These are phyloP conservation scores for Epichloe baconii DNA, from an alignment of 2,329 filamentous ascomycete species.

Conservation along the genomic window DNA sequence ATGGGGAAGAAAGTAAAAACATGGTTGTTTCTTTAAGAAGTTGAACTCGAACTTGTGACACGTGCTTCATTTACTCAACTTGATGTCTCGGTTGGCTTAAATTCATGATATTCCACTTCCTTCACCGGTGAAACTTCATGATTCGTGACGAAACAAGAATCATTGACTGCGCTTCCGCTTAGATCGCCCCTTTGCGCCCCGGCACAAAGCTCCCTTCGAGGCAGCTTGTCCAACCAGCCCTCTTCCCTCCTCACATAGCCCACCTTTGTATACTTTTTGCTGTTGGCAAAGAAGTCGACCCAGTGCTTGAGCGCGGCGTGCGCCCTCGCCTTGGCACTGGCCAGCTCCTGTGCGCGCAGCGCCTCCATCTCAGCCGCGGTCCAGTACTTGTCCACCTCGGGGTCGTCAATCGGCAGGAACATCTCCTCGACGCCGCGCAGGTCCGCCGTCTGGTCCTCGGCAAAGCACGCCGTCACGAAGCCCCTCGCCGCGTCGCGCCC, in stretches of 20 bases:
- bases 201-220: slow-evolving; percentile 54
- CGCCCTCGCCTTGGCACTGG: slow-evolving; percentile 51
- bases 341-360: slow-evolving; percentile 48
- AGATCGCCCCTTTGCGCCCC: slow-evolving; percentile 44
- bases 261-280: slow-evolving; percentile 68
- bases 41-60: too few relatives aligned
- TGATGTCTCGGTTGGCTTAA: too few relatives aligned
- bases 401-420: slow-evolving; percentile 56
- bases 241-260: slow-evolving; percentile 56
- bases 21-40: too few relatives aligned
- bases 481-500: slow-evolving; percentile 77
- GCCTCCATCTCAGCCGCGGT: slow-evolving; percentile 37
- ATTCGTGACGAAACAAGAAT: background rate
- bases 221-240: slow-evolving; percentile 48
- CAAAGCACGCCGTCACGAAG: slow-evolving; percentile 89
- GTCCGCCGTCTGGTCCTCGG: slow-evolving; percentile 71
- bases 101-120: too few relatives aligned
- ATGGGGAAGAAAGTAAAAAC: too few relatives aligned
- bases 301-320: slow-evolving; percentile 61
- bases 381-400: slow-evolving; percentile 46
- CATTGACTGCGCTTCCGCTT: slow-evolving; percentile 28
- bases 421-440: slow-evolving; percentile 78
- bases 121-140: too few relatives aligned
- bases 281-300: slow-evolving; percentile 70
- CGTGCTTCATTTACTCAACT: too few relatives aligned